Evolutionary conservation across 192 early-diverging fungal genomes (phyloP).

Genomic region (Rhizophagus clarus): DNA sequence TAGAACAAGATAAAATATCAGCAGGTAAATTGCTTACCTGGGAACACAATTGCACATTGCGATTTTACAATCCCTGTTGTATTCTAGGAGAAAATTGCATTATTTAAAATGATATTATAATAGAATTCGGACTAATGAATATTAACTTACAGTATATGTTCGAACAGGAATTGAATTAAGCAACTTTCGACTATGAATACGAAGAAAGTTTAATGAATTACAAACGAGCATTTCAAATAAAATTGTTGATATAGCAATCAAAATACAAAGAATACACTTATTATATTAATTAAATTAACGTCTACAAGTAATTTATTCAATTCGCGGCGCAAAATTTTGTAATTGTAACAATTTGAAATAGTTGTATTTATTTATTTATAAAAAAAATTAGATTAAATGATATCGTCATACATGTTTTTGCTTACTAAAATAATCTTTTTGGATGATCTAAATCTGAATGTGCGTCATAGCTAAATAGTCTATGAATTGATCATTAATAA

Average conservation of each 20-base stretch:
- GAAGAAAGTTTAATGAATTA: background rate
- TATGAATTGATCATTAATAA: too few relatives aligned
- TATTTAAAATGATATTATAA: background rate
- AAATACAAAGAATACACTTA: background rate
- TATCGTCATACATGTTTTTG: too few relatives aligned
- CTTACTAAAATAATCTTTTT: too few relatives aligned
- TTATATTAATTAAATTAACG: too few relatives aligned
- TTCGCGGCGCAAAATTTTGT: too few relatives aligned
- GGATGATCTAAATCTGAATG: too few relatives aligned
- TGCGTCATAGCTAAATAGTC: too few relatives aligned
- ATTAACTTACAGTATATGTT: background rate
- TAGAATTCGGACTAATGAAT: background rate
- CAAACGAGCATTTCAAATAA: background rate
- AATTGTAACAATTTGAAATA: too few relatives aligned
- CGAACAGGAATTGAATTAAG: background rate
- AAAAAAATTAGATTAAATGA: too few relatives aligned
- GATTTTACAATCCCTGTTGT: constrained; percentile 19
- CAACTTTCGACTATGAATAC: background rate
- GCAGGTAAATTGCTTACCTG: constrained; percentile 5
- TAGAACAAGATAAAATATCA: background rate
- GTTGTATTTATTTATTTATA: too few relatives aligned
- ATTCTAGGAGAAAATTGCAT: background rate
- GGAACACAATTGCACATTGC: constrained; percentile 28
- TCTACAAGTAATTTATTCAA: too few relatives aligned
- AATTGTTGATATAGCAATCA: background rate